Percentiles rank a stretch among this genome's conserved stretches.
Conservation (phyloP, 371 early-diverging fungal species). For the Mucor saturninus region DNA sequence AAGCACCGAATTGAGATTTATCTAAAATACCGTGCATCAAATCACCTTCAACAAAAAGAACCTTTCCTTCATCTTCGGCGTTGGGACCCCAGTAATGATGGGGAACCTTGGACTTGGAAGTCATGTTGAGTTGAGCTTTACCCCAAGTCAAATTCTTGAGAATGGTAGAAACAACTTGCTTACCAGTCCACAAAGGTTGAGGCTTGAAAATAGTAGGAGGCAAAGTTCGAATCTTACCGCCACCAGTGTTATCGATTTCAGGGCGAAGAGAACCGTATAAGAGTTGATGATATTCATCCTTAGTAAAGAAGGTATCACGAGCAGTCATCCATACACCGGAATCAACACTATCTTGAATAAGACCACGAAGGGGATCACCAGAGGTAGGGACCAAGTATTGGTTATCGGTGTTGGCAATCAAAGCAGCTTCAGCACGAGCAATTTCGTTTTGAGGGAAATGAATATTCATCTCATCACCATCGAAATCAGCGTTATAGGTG, state of each 20-base stretch:
- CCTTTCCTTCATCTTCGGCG: conserved; percentile 85
- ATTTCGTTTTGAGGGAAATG: conserved; percentile 99
- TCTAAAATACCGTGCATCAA: conserved; percentile 97
- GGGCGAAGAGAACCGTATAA: conserved; percentile 88
- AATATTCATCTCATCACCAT: conserved; percentile 99
- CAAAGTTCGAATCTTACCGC: conserved; percentile 77
- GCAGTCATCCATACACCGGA: conserved; percentile 95
- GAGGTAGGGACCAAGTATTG: conserved; percentile 99
- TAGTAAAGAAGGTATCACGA: conserved; percentile 89
- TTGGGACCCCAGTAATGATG: conserved; percentile 93
- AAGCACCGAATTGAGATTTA: conserved; percentile 96
- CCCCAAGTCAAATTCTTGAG: conserved; percentile 72
- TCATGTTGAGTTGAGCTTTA: conserved; percentile 81
- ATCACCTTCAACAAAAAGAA: conserved; percentile 89
- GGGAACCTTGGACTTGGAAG: conserved; percentile 87
- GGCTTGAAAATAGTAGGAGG: conserved; percentile 93
- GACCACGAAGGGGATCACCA: conserved; percentile 98
- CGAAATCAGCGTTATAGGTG: conserved; percentile 99
- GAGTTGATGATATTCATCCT: conserved; percentile 93
- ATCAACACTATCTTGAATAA: conserved; percentile 99
- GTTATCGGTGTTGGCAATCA: conserved; percentile 95
- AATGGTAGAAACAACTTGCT: conserved; percentile 95
- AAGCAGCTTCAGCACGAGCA: conserved; percentile 94
- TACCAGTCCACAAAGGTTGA: conserved; percentile 94
- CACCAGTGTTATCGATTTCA: conserved; percentile 69